Evolutionary conservation across 2,329 filamentous ascomycete species (phyloP).

Genomic region (Aspergillus quadricinctus): DNA sequence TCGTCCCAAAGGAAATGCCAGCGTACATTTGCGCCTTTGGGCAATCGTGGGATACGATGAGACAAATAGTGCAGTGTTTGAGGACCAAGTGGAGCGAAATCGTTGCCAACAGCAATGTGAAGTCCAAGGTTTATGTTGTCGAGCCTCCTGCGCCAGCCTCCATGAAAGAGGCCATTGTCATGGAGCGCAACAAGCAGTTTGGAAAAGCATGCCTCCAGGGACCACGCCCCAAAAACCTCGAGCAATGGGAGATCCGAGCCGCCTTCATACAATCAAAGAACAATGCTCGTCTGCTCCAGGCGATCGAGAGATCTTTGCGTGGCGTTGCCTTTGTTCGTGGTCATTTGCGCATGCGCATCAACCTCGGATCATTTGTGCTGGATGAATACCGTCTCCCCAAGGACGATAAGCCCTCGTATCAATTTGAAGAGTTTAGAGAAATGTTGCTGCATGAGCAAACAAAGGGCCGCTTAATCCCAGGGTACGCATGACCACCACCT

Average conservation of each 20-base stretch:
- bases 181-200: constrained; percentile 17
- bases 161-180: constrained; percentile 21
- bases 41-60: constrained; percentile 29
- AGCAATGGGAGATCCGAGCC: constrained; percentile 19
- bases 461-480: constrained; percentile 34
- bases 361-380: constrained; percentile 40
- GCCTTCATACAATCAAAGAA: constrained; percentile 26
- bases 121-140: constrained; percentile 31
- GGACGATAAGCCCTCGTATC: constrained; percentile 23
- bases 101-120: constrained; percentile 24
- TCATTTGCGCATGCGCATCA: constrained; percentile 39
- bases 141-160: constrained; percentile 21
- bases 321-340: constrained; percentile 30
- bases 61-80: constrained; percentile 30
- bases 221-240: constrained; percentile 12
- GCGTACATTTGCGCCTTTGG: constrained; percentile 31
- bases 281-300: constrained; percentile 24
- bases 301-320: constrained; percentile 28
- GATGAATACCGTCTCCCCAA: constrained; percentile 30
- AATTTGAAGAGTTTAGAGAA: constrained; percentile 37
- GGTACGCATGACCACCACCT: constrained; percentile 21
- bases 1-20: constrained; percentile 28
- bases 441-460: constrained; percentile 37
- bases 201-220: constrained; percentile 21
- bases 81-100: constrained; percentile 26